Conservation (phyloP, 164 flowering plant genomes). For the Aristolochia contorta region DNA sequence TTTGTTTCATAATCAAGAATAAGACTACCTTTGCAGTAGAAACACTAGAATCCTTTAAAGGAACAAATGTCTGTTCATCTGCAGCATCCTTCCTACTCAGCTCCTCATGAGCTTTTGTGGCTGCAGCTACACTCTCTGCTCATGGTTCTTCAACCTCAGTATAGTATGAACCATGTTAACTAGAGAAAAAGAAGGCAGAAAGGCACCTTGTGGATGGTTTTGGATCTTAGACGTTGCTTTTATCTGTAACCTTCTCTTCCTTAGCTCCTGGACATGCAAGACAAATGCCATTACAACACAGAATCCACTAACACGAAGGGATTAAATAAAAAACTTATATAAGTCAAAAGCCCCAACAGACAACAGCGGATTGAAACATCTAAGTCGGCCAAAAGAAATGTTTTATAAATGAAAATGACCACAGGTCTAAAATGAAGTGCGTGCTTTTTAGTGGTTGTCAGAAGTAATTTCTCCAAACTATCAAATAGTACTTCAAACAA, state of each 20-base stretch:
- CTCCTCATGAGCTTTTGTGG: constrained; percentile 12
- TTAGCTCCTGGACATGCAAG: constrained; percentile 31
- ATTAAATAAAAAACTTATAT: too few relatives aligned
- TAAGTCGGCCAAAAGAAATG: too few relatives aligned
- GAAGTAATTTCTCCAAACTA: too few relatives aligned
- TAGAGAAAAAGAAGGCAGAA: background rate
- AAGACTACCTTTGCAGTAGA: constrained; percentile 7
- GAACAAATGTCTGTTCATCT: constrained; percentile 8
- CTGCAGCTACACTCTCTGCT: constrained; percentile 12
- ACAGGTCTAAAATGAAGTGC: too few relatives aligned
- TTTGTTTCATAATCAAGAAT: background rate
- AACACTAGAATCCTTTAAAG: constrained; percentile 11
- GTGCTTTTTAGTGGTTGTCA: too few relatives aligned
- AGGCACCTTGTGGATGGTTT: constrained; percentile 31
- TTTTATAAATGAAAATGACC: too few relatives aligned
- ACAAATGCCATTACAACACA: too few relatives aligned
- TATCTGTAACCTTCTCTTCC: constrained; percentile 39
- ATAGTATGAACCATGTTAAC: background rate
- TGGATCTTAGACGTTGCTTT: constrained; percentile 29
- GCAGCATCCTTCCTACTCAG: constrained; percentile 5
- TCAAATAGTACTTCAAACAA: too few relatives aligned
- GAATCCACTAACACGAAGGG: too few relatives aligned
- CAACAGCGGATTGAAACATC: too few relatives aligned
- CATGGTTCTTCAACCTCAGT: constrained; percentile 1
- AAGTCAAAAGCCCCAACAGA: too few relatives aligned